These are phyloP conservation scores for Colletotrichum cuscutae DNA, from an alignment of 2,329 filamentous ascomycete species.

Conservation along the genomic window DNA sequence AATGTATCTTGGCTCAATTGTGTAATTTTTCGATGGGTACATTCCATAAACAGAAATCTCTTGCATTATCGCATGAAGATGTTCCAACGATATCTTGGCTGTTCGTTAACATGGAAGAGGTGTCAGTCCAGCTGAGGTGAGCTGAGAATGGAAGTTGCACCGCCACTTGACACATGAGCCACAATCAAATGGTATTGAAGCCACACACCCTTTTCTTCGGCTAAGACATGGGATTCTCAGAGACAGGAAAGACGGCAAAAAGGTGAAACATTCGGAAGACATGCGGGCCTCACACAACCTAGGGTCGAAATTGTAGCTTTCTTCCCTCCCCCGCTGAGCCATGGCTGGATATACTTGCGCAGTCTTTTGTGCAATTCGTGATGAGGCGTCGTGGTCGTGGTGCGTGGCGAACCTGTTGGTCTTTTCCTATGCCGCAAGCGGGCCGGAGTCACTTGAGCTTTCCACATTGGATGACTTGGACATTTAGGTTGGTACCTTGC, in stretches of 20 bases:
- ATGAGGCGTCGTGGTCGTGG: not conserved
- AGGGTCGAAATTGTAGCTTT: not conserved
- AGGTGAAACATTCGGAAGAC: not conserved
- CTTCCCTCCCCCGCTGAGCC: not conserved
- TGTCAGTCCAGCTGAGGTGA: too few species aligned
- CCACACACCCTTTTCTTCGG: not conserved
- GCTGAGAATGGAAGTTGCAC: not conserved
- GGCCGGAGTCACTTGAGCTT: conserved; percentile 5
- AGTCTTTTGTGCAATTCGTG: not conserved
- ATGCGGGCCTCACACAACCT: not conserved
- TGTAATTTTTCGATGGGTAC: too few species aligned
- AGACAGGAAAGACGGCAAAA: not conserved
- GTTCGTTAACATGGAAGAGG: too few species aligned
- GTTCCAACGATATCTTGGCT: too few species aligned
- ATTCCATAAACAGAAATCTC: too few species aligned
- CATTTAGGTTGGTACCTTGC: conserved; percentile 28
- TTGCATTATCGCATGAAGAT: too few species aligned
- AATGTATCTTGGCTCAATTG: too few species aligned
- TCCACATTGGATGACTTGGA: conserved; percentile 26
- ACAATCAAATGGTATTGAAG: not conserved
- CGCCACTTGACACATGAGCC: not conserved
- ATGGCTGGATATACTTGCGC: not conserved
- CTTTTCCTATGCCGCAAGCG: not conserved
- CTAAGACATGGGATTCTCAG: not conserved
- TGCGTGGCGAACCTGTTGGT: not conserved